Percentiles rank a stretch among this genome's conserved stretches.
Evolutionary conservation across 768 basidiomycete species (phyloP).

Genomic region (Boletus coccyginus): DNA sequence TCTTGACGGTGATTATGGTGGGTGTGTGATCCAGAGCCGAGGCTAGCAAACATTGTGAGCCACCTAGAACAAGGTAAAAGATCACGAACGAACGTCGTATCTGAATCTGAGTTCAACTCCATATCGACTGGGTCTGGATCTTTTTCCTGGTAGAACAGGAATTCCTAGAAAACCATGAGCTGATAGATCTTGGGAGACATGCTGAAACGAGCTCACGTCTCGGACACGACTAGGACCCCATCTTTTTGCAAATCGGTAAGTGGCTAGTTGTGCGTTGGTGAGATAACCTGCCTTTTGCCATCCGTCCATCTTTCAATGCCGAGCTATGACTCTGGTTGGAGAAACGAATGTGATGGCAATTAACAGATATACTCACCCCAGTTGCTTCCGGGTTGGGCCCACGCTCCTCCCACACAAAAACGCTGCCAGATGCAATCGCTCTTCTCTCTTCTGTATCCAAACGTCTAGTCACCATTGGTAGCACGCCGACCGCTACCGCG

Average conservation of each 20-base stretch:
- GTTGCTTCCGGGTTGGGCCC: constrained; percentile 63
- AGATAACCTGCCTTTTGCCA: constrained; percentile 43
- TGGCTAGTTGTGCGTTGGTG: neutral
- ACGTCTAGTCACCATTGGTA: constrained; percentile 68
- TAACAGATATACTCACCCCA: constrained; percentile 45
- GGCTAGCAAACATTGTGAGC: constrained; percentile 20
- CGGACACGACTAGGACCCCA: constrained; percentile 80
- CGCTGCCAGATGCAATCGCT: constrained; percentile 63
- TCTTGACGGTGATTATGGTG: constrained; percentile 27
- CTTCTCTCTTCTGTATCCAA: constrained; percentile 76
- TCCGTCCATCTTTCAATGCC: constrained; percentile 85
- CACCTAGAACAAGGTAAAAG: neutral
- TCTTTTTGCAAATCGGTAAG: constrained; percentile 26
- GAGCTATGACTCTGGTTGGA: constrained; percentile 38
- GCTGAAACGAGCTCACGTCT: constrained; percentile 49
- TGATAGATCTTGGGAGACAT: neutral
- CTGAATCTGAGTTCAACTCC: constrained; percentile 50
- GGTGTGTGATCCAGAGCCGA: constrained; percentile 30
- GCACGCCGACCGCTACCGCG: constrained; percentile 53
- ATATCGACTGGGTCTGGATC: constrained; percentile 49
- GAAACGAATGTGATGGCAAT: constrained; percentile 1
- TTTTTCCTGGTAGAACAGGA: constrained; percentile 73
- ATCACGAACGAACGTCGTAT: constrained; percentile 40
- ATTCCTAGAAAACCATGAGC: constrained; percentile 49
- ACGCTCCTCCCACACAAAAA: constrained; percentile 85